phyloP scores from a whole-genome alignment of 2,329 filamentous ascomycete species.

The Byssochlamys sp. region DNA sequence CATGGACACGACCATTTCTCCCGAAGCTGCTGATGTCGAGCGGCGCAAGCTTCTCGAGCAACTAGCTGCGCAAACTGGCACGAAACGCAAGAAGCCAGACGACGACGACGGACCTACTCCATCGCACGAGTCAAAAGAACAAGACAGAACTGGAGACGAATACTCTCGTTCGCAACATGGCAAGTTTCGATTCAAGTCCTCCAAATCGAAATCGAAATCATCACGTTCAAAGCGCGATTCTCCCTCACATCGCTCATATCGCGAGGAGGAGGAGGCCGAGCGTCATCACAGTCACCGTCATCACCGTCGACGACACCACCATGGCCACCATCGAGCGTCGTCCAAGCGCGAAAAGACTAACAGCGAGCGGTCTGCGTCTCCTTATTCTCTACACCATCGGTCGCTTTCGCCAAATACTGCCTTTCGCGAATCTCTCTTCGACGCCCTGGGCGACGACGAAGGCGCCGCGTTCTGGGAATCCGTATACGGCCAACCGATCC shows the following conservation, averaged over 20 bases:
- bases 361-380: background rate
- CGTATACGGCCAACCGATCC: conserved; percentile 92
- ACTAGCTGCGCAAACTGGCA: background rate
- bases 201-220: conserved; percentile 5
- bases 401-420: conserved; percentile 59
- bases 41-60: background rate
- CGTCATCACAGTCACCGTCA: conserved; percentile 4
- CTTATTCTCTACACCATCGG: conserved; percentile 3
- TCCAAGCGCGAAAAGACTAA: conserved; percentile 19
- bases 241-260: no score
- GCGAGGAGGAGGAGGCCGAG: background rate
- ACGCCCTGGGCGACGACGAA: conserved; percentile 93
- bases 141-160: conserved; percentile 8
- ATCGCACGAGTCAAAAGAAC: background rate
- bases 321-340: conserved; percentile 13
- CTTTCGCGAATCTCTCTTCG: conserved; percentile 89
- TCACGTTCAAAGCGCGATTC: background rate
- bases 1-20: background rate
- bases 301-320: conserved; percentile 11
- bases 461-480: conserved; percentile 89
- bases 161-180: conserved; percentile 10
- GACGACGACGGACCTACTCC: background rate
- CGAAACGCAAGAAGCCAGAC: background rate
- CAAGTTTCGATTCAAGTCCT: conserved; percentile 28
- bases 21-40: background rate